A percentile compares a stretch with the other conserved stretches of the same genome.
phyloP scores from a whole-genome alignment of 2,329 filamentous ascomycete species.

The Fusarium beomiforme region DNA sequence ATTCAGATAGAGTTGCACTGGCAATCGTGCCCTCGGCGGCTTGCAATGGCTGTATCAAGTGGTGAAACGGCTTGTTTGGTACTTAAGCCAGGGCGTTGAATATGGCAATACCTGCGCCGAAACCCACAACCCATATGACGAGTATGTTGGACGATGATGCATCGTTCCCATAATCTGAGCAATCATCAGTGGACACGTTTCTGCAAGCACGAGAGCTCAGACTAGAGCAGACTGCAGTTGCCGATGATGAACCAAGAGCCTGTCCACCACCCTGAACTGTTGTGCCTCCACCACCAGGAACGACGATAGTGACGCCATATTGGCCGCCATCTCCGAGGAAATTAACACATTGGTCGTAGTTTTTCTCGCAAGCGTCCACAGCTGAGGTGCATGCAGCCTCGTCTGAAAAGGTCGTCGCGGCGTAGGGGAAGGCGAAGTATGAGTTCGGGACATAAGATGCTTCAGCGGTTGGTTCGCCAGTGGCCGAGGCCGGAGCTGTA shows the following conservation, averaged over 20 bases:
- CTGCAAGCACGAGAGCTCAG: constrained; percentile 64
- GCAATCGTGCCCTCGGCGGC: not conserved
- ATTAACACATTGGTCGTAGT: constrained; percentile 64
- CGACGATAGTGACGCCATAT: constrained; percentile 65
- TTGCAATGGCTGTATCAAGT: not conserved
- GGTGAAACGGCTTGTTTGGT: not conserved
- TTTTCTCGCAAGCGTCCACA: constrained; percentile 60
- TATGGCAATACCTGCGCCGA: constrained; percentile 26
- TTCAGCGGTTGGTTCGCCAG: constrained; percentile 48
- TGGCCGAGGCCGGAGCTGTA: constrained; percentile 56
- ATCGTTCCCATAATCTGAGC: constrained; percentile 42
- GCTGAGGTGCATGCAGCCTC: constrained; percentile 62
- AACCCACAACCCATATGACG: constrained; percentile 13
- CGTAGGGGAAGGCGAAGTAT: constrained; percentile 70
- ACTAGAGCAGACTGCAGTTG: constrained; percentile 65
- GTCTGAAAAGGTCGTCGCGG: constrained; percentile 63
- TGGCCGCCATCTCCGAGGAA: constrained; percentile 55
- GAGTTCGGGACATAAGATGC: constrained; percentile 65
- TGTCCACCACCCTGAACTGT: constrained; percentile 57
- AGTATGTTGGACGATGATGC: constrained; percentile 20
- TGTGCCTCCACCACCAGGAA: constrained; percentile 62
- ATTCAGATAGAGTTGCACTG: not conserved
- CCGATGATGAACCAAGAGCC: constrained; percentile 56
- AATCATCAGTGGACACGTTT: constrained; percentile 54
- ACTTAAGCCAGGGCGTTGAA: constrained; percentile 19